Percentiles rank a stretch among this genome's conserved stretches.
Conservation (phyloP, 108 stramenopile species). For the Cyclotella sp. region DNA sequence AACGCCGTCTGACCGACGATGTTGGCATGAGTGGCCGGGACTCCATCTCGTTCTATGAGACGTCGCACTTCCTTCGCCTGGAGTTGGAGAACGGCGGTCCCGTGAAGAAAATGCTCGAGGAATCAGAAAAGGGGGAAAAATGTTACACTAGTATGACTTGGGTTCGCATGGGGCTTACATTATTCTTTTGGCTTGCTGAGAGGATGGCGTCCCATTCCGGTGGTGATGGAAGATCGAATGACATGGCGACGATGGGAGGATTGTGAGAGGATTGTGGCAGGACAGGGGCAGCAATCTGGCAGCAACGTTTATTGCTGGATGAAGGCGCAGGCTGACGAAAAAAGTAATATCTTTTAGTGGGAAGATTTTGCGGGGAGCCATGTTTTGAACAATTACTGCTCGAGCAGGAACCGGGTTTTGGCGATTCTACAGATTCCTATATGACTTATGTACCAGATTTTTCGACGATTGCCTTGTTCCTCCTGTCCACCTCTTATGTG, state of each 20-base stretch:
- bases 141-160: neutral
- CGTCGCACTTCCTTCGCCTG: slow-evolving; percentile 45
- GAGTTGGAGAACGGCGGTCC: neutral
- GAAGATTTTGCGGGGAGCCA: too few relatives aligned
- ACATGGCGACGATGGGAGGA: neutral
- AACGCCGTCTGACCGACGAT: slow-evolving; percentile 73
- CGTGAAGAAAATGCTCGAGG: neutral
- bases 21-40: slow-evolving; percentile 64
- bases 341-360: too few relatives aligned
- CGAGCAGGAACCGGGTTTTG: too few relatives aligned
- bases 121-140: neutral
- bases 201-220: slow-evolving; percentile 72
- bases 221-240: slow-evolving; percentile 6
- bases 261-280: too few relatives aligned
- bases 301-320: too few relatives aligned
- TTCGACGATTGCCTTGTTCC: too few relatives aligned
- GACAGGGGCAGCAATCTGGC: too few relatives aligned
- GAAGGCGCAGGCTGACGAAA: too few relatives aligned
- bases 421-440: too few relatives aligned
- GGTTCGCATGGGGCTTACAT: slow-evolving; percentile 18
- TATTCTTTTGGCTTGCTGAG: slow-evolving; percentile 65
- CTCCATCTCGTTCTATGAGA: slow-evolving; percentile 57
- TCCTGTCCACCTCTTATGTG: too few relatives aligned
- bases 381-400: too few relatives aligned
- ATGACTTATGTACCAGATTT: too few relatives aligned